Evolutionary conservation across 805 yeast genomes (phyloP).

Genomic region (Wickerhamiella nectarea): DNA sequence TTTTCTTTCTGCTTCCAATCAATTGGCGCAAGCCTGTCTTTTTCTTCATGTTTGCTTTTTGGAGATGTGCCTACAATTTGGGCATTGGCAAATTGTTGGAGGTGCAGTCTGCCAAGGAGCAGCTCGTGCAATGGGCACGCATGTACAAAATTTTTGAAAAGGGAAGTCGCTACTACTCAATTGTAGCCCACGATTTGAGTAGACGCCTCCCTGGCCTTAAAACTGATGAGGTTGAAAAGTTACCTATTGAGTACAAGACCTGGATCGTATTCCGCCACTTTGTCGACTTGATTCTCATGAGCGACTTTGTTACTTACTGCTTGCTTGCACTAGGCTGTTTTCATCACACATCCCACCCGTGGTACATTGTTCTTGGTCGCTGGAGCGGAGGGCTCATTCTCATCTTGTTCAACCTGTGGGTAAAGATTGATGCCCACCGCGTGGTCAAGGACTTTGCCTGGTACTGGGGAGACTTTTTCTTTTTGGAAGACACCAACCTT

Average conservation of each 20-base stretch:
- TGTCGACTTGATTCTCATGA: slow-evolving; percentile 73
- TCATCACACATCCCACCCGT: slow-evolving; percentile 22
- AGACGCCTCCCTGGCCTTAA: slow-evolving; percentile 32
- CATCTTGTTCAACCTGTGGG: slow-evolving; percentile 68
- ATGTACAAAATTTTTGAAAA: slow-evolving; percentile 34
- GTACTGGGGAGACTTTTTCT: slow-evolving; percentile 93
- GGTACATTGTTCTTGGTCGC: slow-evolving; percentile 35
- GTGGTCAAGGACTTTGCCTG: slow-evolving; percentile 84
- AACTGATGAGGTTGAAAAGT: slow-evolving; percentile 27
- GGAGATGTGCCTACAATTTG: slow-evolving; percentile 63
- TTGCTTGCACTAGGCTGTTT: slow-evolving; percentile 28
- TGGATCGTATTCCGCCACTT: slow-evolving; percentile 70
- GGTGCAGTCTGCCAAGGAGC: slow-evolving; percentile 47
- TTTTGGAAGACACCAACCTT: slow-evolving; percentile 53
- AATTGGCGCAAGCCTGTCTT: slow-evolving; percentile 29
- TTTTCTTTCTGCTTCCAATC: slow-evolving; percentile 22
- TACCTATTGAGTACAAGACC: slow-evolving; percentile 65
- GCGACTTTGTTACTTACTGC: slow-evolving; percentile 64
- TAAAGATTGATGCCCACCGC: slow-evolving; percentile 73
- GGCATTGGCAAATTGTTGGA: slow-evolving; percentile 66
- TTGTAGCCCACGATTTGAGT: slow-evolving; percentile 33
- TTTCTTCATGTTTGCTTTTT: slow-evolving; percentile 46
- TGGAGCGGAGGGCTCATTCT: slow-evolving; percentile 45
- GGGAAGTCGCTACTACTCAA: slow-evolving; percentile 6
- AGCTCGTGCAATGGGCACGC: slow-evolving; percentile 40